Conservation (phyloP, 805 yeast genomes). For the Saccharomycopsis sp. region DNA sequence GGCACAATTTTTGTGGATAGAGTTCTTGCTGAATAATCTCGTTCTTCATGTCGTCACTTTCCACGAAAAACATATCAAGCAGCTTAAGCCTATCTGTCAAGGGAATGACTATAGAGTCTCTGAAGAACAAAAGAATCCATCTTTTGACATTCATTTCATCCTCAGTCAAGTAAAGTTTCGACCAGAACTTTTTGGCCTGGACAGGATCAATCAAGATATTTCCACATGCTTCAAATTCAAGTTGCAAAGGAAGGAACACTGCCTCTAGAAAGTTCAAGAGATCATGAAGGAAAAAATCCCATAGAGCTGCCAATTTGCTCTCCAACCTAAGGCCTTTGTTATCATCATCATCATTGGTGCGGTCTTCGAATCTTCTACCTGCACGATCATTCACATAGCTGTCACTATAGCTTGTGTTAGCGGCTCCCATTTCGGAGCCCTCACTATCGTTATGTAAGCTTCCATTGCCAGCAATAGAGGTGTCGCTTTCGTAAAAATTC, state of each 20-base stretch:
- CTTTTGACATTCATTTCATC: slow-evolving; percentile 32
- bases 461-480: neutral
- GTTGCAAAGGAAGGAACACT: slow-evolving; percentile 52
- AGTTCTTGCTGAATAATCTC: slow-evolving; percentile 37
- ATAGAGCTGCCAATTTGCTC: slow-evolving; percentile 34
- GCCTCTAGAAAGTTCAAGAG: slow-evolving; percentile 55
- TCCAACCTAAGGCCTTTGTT: slow-evolving; percentile 10
- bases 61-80: neutral
- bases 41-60: slow-evolving; percentile 25
- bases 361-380: neutral
- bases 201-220: slow-evolving; percentile 24
- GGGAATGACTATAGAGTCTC: slow-evolving; percentile 49
- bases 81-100: slow-evolving; percentile 34
- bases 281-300: slow-evolving; percentile 52
- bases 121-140: slow-evolving; percentile 38
- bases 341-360: neutral
- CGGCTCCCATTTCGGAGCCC: neutral
- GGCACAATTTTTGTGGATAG: slow-evolving; percentile 31
- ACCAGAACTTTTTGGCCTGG: slow-evolving; percentile 28
- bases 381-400: neutral
- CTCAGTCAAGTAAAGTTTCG: slow-evolving; percentile 14
- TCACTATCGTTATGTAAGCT: neutral
- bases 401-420: neutral
- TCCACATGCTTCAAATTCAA: slow-evolving; percentile 33
- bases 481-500: neutral